Percentiles rank a stretch among this genome's conserved stretches.
phyloP scores from a whole-genome alignment of 805 yeast species.

The Candida awuae region DNA sequence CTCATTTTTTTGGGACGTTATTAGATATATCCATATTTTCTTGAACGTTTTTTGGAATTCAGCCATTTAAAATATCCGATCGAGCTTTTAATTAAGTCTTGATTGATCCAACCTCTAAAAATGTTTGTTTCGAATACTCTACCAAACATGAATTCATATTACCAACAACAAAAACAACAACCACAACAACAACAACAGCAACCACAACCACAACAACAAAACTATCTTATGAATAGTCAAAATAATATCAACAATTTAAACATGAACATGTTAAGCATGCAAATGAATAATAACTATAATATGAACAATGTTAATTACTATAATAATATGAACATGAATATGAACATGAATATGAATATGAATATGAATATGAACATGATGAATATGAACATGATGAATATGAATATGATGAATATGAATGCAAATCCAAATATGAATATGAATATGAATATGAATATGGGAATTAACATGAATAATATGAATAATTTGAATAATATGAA shows the following conservation, averaged over 20 bases:
- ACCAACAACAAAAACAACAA: too few species aligned
- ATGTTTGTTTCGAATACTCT: too few species aligned
- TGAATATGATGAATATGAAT: not conserved
- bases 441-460: not conserved
- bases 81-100: constrained; percentile 13
- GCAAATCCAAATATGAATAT: not conserved
- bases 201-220: too few species aligned
- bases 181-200: too few species aligned
- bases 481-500: not conserved
- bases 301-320: too few species aligned
- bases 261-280: not conserved
- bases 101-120: not conserved
- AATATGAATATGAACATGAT: not conserved
- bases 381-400: not conserved
- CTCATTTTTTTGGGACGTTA: too few species aligned
- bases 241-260: not conserved
- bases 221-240: too few species aligned
- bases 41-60: too few species aligned
- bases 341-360: not conserved
- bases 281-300: too few species aligned
- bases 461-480: not conserved
- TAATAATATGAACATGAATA: not conserved
- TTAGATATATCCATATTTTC: not conserved
- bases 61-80: not conserved
- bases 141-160: too few species aligned